Evolutionary conservation across 176 grass and related monocot genomes (phyloP), one percentile per base, ranked within the genome.

Genomic region (Eleusine indica): DNA sequence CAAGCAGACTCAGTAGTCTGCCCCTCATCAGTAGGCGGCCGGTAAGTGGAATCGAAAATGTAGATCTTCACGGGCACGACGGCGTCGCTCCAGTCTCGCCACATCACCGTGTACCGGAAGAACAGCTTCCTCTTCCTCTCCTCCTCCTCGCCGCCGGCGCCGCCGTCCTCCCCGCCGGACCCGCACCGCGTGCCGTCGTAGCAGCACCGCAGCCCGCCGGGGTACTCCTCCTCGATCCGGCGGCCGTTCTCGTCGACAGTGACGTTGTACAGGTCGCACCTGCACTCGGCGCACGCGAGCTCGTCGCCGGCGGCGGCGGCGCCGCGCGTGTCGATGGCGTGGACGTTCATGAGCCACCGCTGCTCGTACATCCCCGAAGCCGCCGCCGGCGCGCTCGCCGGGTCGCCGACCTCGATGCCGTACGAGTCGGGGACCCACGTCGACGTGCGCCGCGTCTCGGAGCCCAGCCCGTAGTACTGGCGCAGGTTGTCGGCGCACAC

Each of bases 361-460:
- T 98, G 76, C 80, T 93, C 91, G 18, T 88, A 95, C 15, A 35
- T 35, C 32, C 32, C 32, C 32, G 32, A 1, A 0, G 85, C 96
- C 44, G 83, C 47, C 52, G 83, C 54, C 9, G 92, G 92, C 21
- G 57, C 21, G 17, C 18, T 58, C 16, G 54, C 54, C 21, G 88
- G 51, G 8, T 54, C 82, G 56, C 95, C 95, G 0, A 77, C 21
- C 72, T 93, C 92, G 32, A 98, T 93, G n/a, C 91, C 95, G 3
- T 95, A 98, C 11, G 95, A 92, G 46, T 93, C 92, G 29, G 95
- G 95, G 9, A 98, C 82, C 95, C 92, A 98, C 17, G 91, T 98
- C 2, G 85, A 76, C 0, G 95, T 98, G 53, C 74, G 90, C 30
- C 95, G 92, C 16, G 95, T 95, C 87, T 98, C 95, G 5, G 92